Conservation (phyloP, 192 early-diverging fungal genomes). For the Mortierella antarctica region DNA sequence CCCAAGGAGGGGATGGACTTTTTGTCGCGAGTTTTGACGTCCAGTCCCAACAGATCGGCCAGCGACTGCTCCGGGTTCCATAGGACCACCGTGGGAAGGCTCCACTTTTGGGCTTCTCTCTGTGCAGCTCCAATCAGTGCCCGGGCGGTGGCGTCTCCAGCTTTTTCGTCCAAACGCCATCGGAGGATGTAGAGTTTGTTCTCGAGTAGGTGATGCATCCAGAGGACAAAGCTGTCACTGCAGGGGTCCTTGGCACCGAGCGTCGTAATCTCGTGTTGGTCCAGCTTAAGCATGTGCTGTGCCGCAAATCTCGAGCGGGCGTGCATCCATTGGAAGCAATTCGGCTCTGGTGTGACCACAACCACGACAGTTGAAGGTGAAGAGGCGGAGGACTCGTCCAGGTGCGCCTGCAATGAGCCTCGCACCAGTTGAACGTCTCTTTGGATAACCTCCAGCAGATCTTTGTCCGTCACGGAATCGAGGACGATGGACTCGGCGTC, state of each 20-base stretch:
- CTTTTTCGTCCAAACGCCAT: conserved; percentile 28
- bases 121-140: conserved; percentile 21
- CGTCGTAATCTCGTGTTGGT: not conserved
- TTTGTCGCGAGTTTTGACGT: conserved; percentile 20
- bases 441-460: not conserved
- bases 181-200: conserved; percentile 24
- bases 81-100: conserved; percentile 18
- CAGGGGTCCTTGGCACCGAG: conserved; percentile 8
- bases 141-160: not conserved
- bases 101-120: conserved; percentile 25
- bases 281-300: conserved; percentile 3
- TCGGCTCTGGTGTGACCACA: conserved; percentile 27
- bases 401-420: conserved; percentile 4
- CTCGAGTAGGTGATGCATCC: conserved; percentile 25
- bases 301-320: conserved; percentile 31
- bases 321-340: conserved; percentile 24
- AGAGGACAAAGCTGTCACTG: conserved; percentile 33
- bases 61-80: conserved; percentile 41
- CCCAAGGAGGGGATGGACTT: conserved; percentile 27
- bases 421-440: conserved; percentile 21
- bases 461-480: conserved; percentile 7
- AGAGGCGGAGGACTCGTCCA: not conserved
- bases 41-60: conserved; percentile 7
- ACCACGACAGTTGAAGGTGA: not conserved
- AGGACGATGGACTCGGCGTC: not conserved